These are phyloP conservation scores for Umbellularia californica DNA, from an alignment of 164 flowering plant species.

Conservation along the genomic window DNA sequence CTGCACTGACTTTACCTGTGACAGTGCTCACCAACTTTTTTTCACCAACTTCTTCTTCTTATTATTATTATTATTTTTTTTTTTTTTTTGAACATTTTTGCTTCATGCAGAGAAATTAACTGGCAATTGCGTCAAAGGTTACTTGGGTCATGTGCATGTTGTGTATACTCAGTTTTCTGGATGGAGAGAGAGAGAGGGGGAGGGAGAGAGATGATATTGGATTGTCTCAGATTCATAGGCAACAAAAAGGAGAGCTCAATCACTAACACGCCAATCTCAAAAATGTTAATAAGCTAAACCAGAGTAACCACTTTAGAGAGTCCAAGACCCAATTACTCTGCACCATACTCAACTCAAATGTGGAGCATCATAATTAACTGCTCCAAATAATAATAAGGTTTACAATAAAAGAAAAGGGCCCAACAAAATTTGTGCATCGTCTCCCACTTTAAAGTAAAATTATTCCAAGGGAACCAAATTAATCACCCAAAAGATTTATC, in stretches of 20 bases:
- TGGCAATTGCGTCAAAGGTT: too few species aligned
- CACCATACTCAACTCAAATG: neutral
- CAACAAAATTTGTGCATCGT: conserved; percentile 3
- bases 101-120: too few species aligned
- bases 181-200: too few species aligned
- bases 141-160: too few species aligned
- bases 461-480: conserved; percentile 18
- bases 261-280: neutral
- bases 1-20: too few species aligned
- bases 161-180: too few species aligned
- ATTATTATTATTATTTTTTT: too few species aligned
- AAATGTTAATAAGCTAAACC: neutral
- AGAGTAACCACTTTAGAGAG: neutral
- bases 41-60: too few species aligned
- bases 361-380: neutral
- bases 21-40: too few species aligned
- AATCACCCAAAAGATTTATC: neutral
- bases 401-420: neutral
- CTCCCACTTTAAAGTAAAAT: conserved; percentile 16
- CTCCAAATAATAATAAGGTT: neutral
- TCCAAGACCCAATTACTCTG: neutral
- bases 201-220: too few species aligned
- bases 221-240: too few species aligned
- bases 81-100: too few species aligned
- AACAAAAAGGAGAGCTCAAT: neutral